Base-by-base conservation (phyloP, 257 asterid genomes). In the Solanum megistacrolobum region DNA sequence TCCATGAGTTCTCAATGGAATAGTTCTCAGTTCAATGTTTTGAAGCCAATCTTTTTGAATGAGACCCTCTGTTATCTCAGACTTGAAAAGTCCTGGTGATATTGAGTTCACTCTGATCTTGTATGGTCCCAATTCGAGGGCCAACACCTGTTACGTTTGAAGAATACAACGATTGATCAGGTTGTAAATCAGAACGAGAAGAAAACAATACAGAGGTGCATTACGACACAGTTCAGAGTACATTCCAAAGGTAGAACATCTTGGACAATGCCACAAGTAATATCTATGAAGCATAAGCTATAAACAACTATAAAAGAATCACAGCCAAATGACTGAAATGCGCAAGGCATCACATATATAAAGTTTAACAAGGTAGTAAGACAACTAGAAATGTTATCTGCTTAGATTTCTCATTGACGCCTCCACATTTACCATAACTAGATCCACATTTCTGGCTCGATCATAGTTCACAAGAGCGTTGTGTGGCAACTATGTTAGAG, bases 91-190 rank as follows among this genome's bases (percentile, higher is more conserved):
- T 36, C 97, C 98, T 0, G 97, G 98, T 8, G 98, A 91, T 87
- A 96, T 93, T 6, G 96, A 93, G 89, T 96, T 96, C 89, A 96
- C 98, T 86, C 95, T 90, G 87, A 96, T 96, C 35, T 92, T 92
- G 87, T 93, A 72, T 6, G 3, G 83, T 48, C 98, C 98, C 75
- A 95, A 86, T 89, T 95, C 98, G 89, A 93, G 0, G 3, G 98
- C 99, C 99, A 96, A 94, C 21, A 90, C 87, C 98, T 96, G 91
- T 81, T 36, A 65, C 36, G 75, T 65, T 79, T 75, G 60, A 84
- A 65, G 9, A 66, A 52, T 46, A 58, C 5, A 55, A 34, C 2
- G 46, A 31, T 21, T 10, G 58, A 48, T 13, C 25, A 83, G 27
- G 9, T 36, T 39, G 66, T 58, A 21, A 58, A 58, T 3, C 66